Percentiles rank a stretch among this genome's conserved stretches.
Conservation (phyloP, 2,329 filamentous ascomycete species). For the Alternaria ventricosa region DNA sequence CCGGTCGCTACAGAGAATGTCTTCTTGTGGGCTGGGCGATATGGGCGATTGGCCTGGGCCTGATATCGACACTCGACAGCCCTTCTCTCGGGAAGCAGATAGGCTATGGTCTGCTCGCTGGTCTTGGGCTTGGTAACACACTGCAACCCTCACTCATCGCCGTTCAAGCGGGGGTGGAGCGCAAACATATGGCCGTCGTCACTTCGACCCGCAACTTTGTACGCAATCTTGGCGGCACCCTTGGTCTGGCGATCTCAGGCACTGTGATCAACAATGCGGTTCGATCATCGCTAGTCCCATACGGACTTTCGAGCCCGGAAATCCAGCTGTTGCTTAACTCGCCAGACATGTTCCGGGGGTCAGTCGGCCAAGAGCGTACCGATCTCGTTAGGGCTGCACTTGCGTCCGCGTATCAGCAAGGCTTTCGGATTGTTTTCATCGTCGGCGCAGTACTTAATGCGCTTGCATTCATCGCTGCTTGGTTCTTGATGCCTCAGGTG, state of each 20-base stretch:
- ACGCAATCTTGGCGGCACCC: slow-evolving; percentile 64
- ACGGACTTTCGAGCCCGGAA: slow-evolving; percentile 16
- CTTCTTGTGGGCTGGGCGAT: slow-evolving; percentile 27
- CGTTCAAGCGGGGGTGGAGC: slow-evolving; percentile 59
- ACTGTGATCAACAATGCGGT: slow-evolving; percentile 40
- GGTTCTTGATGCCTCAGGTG: slow-evolving; percentile 27
- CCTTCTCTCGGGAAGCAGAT: slow-evolving; percentile 23
- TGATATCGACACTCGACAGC: slow-evolving; percentile 23
- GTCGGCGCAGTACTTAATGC: slow-evolving; percentile 24
- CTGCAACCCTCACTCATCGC: slow-evolving; percentile 64
- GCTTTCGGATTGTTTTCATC: slow-evolving; percentile 26
- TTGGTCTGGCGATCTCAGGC: slow-evolving; percentile 61
- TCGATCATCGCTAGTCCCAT: slow-evolving; percentile 9
- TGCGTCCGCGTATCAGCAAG: slow-evolving; percentile 17
- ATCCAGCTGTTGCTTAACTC: slow-evolving; percentile 23
- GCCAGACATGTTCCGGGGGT: slow-evolving; percentile 13
- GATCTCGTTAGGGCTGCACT: slow-evolving; percentile 14
- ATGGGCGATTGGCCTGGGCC: slow-evolving; percentile 26
- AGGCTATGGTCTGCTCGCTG: slow-evolving; percentile 26
- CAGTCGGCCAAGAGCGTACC: slow-evolving; percentile 9
- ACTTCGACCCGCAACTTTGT: slow-evolving; percentile 70
- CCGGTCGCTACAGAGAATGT: slow-evolving; percentile 27
- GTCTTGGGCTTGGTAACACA: slow-evolving; percentile 56
- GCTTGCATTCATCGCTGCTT: slow-evolving; percentile 22
- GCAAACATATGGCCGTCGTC: slow-evolving; percentile 66